Base-by-base conservation (phyloP, 2,329 filamentous ascomycete species). In the Anisogramma anomala region DNA sequence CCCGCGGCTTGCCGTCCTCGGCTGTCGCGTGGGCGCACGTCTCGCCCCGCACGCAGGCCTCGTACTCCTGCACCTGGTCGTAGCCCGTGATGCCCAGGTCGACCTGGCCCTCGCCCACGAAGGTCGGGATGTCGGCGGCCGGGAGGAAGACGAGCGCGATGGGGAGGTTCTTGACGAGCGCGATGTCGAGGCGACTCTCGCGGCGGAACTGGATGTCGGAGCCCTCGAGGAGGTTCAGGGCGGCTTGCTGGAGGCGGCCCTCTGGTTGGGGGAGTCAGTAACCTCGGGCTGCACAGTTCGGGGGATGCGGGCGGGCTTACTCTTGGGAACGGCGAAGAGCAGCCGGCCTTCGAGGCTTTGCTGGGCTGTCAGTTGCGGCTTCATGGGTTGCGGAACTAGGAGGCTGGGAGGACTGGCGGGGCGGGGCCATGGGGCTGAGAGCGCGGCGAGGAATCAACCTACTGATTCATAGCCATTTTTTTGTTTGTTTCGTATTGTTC, bases 271-370 rank as follows among this genome's bases (percentile, higher is more conserved):
- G 3, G 22, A 41, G 49, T 55, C 49, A 56, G 53, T 39, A 41
- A 45, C 33, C 25, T 9, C 13, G 20, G 20, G 27, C 7, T 9
- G 6, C n/a, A 18, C 11, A 27, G 36, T 11, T 32, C 11, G 15
- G n/a, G 46, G 36, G 33, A 32, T 19, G 46, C 40, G 32, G 39
- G 42, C 36, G 17, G 42, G 77, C 84, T 69, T 68, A 88, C 86
- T 98, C 69, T 98, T 98, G 47, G 91, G 91, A n/a, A 98, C 85
- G 48, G 91, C 91, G 59, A 98, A 95, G 48, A 96, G 76, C 43
- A 96, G 74, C 51, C 91, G 83, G 58, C 89, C 88, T 71, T 91
- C 86, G 59, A 95, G 74, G 68, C 87, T 94, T 56, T 53, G 47
- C 19, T 49, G 38, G 55, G 49, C 54, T 48, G 52, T 66, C 52